A percentile compares a stretch with the other conserved stretches of the same genome.
Evolutionary conservation across 805 yeast genomes (phyloP).

Genomic region (Saccharomyces mikatae): DNA sequence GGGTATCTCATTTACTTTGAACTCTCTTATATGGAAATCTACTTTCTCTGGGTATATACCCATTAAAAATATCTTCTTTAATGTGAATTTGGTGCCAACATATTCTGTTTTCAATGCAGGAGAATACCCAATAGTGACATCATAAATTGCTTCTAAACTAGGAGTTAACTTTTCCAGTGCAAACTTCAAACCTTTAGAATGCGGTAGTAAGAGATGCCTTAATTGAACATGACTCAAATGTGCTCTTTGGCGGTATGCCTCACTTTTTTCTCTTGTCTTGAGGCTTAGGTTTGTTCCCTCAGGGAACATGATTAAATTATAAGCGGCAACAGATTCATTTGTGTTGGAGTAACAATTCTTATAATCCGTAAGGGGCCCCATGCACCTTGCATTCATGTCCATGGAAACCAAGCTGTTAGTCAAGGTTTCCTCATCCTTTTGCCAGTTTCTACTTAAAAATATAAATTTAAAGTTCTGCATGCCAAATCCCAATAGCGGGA

Average conservation of each 20-base stretch:
- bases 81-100: conserved; percentile 69
- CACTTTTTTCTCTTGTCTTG: conserved; percentile 50
- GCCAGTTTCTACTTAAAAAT: conserved; percentile 81
- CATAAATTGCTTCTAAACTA: conserved; percentile 57
- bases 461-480: conserved; percentile 72
- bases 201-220: conserved; percentile 63
- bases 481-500: conserved; percentile 79
- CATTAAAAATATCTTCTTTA: conserved; percentile 49
- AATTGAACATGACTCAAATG: conserved; percentile 38
- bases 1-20: conserved; percentile 54
- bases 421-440: conserved; percentile 47
- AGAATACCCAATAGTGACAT: conserved; percentile 70
- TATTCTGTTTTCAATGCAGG: conserved; percentile 53
- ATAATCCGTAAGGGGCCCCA: conserved; percentile 39
- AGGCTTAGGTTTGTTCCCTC: conserved; percentile 83
- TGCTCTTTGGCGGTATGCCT: conserved; percentile 44
- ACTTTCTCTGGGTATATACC: conserved; percentile 65
- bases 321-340: conserved; percentile 32
- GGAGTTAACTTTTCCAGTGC: conserved; percentile 46
- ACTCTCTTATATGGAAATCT: conserved; percentile 54
- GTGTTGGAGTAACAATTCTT: background rate
- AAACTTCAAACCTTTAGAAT: conserved; percentile 66
- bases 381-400: conserved; percentile 49
- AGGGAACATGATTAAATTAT: conserved; percentile 70
- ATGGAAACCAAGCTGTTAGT: conserved; percentile 45